Conservation (phyloP, 768 basidiomycete genomes). For the Daedaleopsis sinensis region DNA sequence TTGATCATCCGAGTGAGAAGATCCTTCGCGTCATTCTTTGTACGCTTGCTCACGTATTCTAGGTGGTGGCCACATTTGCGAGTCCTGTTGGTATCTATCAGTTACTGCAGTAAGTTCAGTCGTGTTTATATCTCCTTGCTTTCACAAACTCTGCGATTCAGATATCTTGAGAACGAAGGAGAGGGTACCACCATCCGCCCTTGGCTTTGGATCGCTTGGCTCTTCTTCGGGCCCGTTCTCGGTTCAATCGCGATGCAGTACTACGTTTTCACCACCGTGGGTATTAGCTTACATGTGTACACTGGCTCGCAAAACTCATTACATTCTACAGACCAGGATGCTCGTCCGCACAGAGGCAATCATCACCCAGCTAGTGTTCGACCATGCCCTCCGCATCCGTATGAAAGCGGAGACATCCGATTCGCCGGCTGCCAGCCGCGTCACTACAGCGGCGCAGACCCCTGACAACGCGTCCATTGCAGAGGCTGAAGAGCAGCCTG, state of each 20-base stretch:
- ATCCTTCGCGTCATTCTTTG: too few relatives aligned
- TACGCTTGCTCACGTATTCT: background rate
- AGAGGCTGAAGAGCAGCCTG: slow-evolving; percentile 9
- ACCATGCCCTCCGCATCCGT: slow-evolving; percentile 56
- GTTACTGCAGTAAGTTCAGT: slow-evolving; percentile 33
- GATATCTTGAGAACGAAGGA: slow-evolving; percentile 61
- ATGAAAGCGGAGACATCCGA: slow-evolving; percentile 41
- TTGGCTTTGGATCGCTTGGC: slow-evolving; percentile 67
- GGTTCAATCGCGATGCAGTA: slow-evolving; percentile 52
- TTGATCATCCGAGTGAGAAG: slow-evolving; percentile 11
- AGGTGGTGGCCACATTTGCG: slow-evolving; percentile 29
- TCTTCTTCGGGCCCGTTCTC: slow-evolving; percentile 51
- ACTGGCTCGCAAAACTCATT: too few relatives aligned
- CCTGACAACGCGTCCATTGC: slow-evolving; percentile 30
- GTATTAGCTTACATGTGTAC: background rate
- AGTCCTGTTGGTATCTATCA: slow-evolving; percentile 39
- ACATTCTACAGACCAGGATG: slow-evolving; percentile 32
- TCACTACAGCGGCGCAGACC: slow-evolving; percentile 27
- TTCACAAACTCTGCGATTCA: slow-evolving; percentile 22
- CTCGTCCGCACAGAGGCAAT: slow-evolving; percentile 47
- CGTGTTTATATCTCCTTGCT: background rate
- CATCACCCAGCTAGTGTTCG: slow-evolving; percentile 56
- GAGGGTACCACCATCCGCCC: slow-evolving; percentile 54
- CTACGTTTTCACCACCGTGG: slow-evolving; percentile 44
- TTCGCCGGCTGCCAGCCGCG: slow-evolving; percentile 23